Conservation (phyloP, 1,139 yeast species). For the Ogataea hybrid region DNA sequence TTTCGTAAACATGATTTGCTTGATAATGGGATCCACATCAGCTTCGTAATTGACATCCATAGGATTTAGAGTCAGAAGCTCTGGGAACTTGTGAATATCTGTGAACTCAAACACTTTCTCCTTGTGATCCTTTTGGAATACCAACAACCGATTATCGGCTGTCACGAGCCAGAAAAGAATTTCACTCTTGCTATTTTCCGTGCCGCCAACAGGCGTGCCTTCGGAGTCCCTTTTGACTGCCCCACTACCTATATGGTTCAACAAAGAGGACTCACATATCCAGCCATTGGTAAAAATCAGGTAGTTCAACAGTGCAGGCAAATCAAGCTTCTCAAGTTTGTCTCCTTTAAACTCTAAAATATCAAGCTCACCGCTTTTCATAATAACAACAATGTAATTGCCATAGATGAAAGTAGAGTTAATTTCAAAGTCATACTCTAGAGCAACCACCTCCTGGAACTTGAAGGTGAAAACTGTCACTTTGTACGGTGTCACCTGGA, state of each 20-base stretch:
- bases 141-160: constrained; percentile 71
- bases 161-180: constrained; percentile 66
- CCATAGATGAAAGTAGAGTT: constrained; percentile 52
- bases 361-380: constrained; percentile 56
- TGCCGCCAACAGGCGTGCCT: constrained; percentile 20
- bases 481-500: constrained; percentile 72
- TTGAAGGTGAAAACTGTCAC: constrained; percentile 64
- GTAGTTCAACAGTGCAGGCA: constrained; percentile 28
- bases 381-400: constrained; percentile 50
- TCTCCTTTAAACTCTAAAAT: constrained; percentile 36
- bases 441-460: constrained; percentile 43
- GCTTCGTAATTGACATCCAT: constrained; percentile 59
- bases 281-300: constrained; percentile 69
- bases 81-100: constrained; percentile 57
- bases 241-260: constrained; percentile 28
- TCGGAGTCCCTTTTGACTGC: constrained; percentile 22
- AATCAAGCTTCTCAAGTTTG: constrained; percentile 25
- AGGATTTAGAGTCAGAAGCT: constrained; percentile 48
- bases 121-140: constrained; percentile 61
- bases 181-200: constrained; percentile 32
- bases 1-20: constrained; percentile 63
- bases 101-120: constrained; percentile 66
- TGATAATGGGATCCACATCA: constrained; percentile 70
- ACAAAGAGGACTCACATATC: constrained; percentile 44
- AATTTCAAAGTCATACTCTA: constrained; percentile 43